Base-by-base conservation (phyloP, 805 yeast species). In the Naumovozyma dairenensis region DNA sequence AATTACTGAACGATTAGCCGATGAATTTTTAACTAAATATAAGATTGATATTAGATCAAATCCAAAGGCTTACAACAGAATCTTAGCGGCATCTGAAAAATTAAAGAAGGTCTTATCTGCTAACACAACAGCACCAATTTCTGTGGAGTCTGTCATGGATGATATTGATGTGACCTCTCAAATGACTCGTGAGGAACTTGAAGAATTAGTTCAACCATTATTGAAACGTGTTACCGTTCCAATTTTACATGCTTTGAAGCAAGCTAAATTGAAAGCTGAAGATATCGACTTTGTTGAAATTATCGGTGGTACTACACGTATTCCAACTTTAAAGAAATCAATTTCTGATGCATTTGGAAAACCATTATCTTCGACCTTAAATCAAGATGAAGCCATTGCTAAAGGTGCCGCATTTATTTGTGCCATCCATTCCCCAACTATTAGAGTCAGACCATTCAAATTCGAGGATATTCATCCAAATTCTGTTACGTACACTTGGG, bases 361-460 rank as follows among this genome's bases (percentile, higher is more conserved):
- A 68, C 79, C 69, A 52, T 71, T 92, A 59, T 83, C 96, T 26
- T 81, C 82, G 71, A 93, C 97, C 50, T 76, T 93, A 66, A 92
- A 92, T 74, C 96, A 87, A 69, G 99, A 92, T 60, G 99, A 92
- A 73, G 96, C 98, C 44, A 81, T 89, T 60, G 97, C 98, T 37
- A 84, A 89, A 65, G 99, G 99, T 71, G 94, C 95, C 53, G 96
- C 98, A 31, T 92, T 92, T 66, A 82, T 92, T 56, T 92, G 98
- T 65, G 99, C 98, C 49, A 83, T 86, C 69, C 97, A 87, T 72
- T 89, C 97, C 22, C 98, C 98, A 65, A 87, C 96, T 46, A 77
- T 92, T 54, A 83, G 98, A 69, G 98, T 92, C 34, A 82, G 97
- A 67, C 96, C 96, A 48, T 92, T 92, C 80, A 89, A 89, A 68